phyloP scores from a whole-genome alignment of 768 basidiomycete species.

The Baorangia bicolor region DNA sequence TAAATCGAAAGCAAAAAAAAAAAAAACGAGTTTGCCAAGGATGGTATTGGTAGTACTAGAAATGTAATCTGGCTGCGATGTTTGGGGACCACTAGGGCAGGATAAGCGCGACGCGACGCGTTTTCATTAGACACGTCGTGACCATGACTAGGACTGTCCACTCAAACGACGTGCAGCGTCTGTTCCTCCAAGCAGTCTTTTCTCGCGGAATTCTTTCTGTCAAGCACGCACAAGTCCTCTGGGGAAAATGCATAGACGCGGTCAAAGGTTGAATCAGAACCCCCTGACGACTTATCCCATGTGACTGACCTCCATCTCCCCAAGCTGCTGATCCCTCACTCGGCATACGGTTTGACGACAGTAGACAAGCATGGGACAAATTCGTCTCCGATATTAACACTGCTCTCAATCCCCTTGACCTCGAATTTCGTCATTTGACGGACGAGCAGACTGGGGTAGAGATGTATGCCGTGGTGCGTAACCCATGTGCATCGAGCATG shows the following conservation, averaged over 20 bases:
- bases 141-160: slow-evolving; percentile 45
- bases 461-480: slow-evolving; percentile 67
- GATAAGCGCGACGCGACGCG: slow-evolving; percentile 5
- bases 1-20: neutral
- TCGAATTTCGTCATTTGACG: slow-evolving; percentile 63
- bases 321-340: slow-evolving; percentile 55
- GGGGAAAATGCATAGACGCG: slow-evolving; percentile 63
- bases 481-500: neutral
- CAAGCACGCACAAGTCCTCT: slow-evolving; percentile 61
- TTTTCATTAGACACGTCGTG: neutral
- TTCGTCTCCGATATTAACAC: slow-evolving; percentile 63
- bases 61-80: too few species aligned
- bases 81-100: too few species aligned
- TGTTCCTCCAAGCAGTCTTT: slow-evolving; percentile 78
- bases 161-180: slow-evolving; percentile 64
- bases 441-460: slow-evolving; percentile 66
- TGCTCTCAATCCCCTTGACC: slow-evolving; percentile 64
- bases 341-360: slow-evolving; percentile 42
- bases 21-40: neutral
- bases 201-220: slow-evolving; percentile 69
- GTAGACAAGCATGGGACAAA: slow-evolving; percentile 51
- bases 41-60: neutral
- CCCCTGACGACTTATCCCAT: neutral
- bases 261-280: slow-evolving; percentile 53
- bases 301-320: slow-evolving; percentile 1